A percentile compares a stretch with the other conserved stretches of the same genome.
These are phyloP conservation scores for Hirsutella thompsonii DNA, from an alignment of 2,329 filamentous ascomycete genomes.

Conservation along the genomic window DNA sequence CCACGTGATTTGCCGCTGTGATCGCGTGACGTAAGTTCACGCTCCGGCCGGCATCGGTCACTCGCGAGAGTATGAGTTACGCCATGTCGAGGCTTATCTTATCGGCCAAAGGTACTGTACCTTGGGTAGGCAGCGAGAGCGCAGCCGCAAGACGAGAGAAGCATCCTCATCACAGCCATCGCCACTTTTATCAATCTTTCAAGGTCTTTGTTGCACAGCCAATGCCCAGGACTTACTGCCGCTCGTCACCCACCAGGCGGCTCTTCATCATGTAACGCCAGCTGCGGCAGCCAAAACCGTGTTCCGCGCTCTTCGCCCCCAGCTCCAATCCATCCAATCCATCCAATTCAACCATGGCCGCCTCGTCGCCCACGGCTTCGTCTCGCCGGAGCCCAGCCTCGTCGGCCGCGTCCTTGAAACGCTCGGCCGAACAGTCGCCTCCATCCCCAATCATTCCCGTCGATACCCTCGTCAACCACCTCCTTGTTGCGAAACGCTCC, in stretches of 20 bases:
- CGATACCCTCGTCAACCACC: conserved; percentile 70
- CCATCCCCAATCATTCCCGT: conserved; percentile 27
- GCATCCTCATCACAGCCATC: not conserved
- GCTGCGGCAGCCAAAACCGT: not conserved
- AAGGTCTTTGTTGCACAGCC: too few species aligned
- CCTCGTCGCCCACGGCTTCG: conserved; percentile 19
- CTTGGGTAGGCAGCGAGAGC: too few species aligned
- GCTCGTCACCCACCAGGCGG: not conserved
- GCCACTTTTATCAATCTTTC: too few species aligned
- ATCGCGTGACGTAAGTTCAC: too few species aligned
- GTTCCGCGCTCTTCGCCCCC: not conserved
- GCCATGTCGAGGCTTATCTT: too few species aligned
- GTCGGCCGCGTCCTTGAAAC: conserved; percentile 20
- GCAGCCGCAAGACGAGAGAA: too few species aligned
- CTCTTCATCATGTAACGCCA: conserved; percentile 3
- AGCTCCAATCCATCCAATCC: not conserved
- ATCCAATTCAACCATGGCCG: conserved; percentile 17
- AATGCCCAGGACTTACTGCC: not conserved
- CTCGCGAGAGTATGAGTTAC: too few species aligned
- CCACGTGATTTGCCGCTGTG: too few species aligned
- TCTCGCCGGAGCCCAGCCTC: conserved; percentile 23
- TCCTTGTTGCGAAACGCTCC: conserved; percentile 78
- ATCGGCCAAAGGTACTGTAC: too few species aligned
- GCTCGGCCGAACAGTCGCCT: conserved; percentile 12
- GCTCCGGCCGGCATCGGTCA: too few species aligned